phyloP scores from a whole-genome alignment of 306 rosid genomes.

The Rubus parviflorus region DNA sequence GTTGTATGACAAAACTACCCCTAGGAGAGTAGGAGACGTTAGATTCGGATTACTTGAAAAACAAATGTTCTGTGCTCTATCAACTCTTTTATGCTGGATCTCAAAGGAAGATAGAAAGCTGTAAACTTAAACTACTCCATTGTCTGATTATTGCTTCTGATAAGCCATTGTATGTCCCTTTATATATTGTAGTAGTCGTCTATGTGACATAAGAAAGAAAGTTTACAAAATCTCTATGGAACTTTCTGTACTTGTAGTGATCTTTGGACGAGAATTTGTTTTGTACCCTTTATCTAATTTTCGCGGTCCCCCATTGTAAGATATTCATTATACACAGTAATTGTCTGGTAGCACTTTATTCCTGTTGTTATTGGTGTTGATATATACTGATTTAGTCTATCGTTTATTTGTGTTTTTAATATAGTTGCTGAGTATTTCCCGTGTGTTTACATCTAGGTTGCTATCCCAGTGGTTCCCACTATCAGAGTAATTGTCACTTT shows the following conservation, averaged over 20 bases:
- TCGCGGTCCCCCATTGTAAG: no score
- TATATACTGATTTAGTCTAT: not conserved
- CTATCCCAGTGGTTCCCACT: slow-evolving; percentile 97
- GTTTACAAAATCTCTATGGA: not conserved
- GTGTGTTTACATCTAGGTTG: slow-evolving; percentile 60
- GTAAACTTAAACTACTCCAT: not conserved
- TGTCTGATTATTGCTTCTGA: slow-evolving; percentile 5
- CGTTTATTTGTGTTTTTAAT: not conserved
- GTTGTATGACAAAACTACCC: not conserved
- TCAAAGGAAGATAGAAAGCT: not conserved
- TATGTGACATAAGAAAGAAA: not conserved
- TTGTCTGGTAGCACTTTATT: not conserved
- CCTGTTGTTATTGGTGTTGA: not conserved
- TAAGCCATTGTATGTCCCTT: not conserved
- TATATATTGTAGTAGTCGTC: not conserved
- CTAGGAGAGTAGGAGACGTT: not conserved
- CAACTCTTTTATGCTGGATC: not conserved
- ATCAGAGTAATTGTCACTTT: slow-evolving; percentile 87
- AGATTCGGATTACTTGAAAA: not conserved
- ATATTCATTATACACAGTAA: not conserved
- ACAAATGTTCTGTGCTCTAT: not conserved
- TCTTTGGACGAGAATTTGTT: not conserved
- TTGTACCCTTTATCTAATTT: not conserved
- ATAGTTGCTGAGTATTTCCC: not conserved
- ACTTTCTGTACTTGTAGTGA: not conserved